Base-by-base conservation (phyloP, 805 yeast genomes). In the Metschnikowia chrysomelidarum region DNA sequence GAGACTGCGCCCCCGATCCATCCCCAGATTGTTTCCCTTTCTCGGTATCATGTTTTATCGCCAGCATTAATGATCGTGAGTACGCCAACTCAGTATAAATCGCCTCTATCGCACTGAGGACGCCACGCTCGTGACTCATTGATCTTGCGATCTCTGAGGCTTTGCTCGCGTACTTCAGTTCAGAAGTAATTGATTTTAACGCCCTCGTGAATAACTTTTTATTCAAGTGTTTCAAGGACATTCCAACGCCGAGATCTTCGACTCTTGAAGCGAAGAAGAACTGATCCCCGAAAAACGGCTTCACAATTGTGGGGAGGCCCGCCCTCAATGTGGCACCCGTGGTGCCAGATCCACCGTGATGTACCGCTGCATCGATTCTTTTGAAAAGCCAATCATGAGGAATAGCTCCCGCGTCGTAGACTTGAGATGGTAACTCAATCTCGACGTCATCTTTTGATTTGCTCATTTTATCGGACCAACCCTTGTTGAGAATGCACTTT, bases 381-480 rank as follows among this genome's bases (percentile, higher is more conserved):
- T 91, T 83, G 60, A 91, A 91, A 23, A 91, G 64, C 98, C 98
- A 91, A 54, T 88, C 96, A 56, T 91, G 98, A 0, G 96, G 96
- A 10, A 86, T 69, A 7, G 80, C 55, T 2, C 93, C 93, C 5
- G 86, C 65, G 44, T 77, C 78, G 53, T 64, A 85, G 2, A 91
- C 73, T 47, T 78, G 79, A 0, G 67, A 62, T 1, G 96, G 96
- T 10, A 87, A 60, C 33, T 73, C 76, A 2, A 54, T 46, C 19
- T 50, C 59, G 7, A 48, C 32, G 21, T 29, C 34, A 12, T 32
- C 38, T 13, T 29, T 19, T 27, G 50, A 66, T 8, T 66, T 62
- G 7, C 73, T 63, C 24, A 76, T 53, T 28, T 96, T 67, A 46
- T 86, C 93, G 0, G 96, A 84, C 98, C 98, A 91, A 0, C 98